A percentile compares a stretch with the other conserved stretches of the same genome.
These are phyloP conservation scores for Larix sibirica DNA, from an alignment of 83 land plant species.

Conservation along the genomic window DNA sequence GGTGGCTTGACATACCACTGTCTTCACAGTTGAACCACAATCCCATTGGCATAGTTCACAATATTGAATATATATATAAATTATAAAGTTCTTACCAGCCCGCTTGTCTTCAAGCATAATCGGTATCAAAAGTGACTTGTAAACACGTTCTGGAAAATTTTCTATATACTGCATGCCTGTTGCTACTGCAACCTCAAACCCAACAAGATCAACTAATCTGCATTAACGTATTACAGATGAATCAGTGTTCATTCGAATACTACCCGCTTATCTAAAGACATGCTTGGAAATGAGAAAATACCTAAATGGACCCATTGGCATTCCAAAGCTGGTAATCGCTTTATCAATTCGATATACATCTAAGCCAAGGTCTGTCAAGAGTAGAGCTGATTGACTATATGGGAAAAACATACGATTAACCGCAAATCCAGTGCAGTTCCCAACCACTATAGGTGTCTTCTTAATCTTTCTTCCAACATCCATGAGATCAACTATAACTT, in stretches of 20 bases:
- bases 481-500: conserved; percentile 88
- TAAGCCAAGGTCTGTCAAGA: conserved; percentile 84
- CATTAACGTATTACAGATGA: not conserved
- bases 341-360: conserved; percentile 86
- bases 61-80: not conserved
- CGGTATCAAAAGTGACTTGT: conserved; percentile 63
- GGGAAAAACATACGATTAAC: conserved; percentile 98
- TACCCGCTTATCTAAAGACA: not conserved
- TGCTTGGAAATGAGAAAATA: conserved; percentile 15
- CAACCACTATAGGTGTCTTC: conserved; percentile 92
- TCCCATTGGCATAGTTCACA: not conserved
- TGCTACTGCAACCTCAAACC: conserved; percentile 80
- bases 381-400: conserved; percentile 78
- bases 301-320: conserved; percentile 99
- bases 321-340: conserved; percentile 84
- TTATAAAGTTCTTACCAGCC: conserved; percentile 40
- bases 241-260: not conserved
- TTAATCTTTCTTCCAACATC: conserved; percentile 83
- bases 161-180: conserved; percentile 60
- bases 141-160: conserved; percentile 71
- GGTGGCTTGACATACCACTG: no score
- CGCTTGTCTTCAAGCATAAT: conserved; percentile 72
- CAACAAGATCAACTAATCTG: conserved; percentile 81
- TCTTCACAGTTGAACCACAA: not conserved
- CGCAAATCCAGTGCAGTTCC: conserved; percentile 98